Conservation (phyloP, 371 early-diverging fungal genomes). For the Actinomucor elegans region DNA sequence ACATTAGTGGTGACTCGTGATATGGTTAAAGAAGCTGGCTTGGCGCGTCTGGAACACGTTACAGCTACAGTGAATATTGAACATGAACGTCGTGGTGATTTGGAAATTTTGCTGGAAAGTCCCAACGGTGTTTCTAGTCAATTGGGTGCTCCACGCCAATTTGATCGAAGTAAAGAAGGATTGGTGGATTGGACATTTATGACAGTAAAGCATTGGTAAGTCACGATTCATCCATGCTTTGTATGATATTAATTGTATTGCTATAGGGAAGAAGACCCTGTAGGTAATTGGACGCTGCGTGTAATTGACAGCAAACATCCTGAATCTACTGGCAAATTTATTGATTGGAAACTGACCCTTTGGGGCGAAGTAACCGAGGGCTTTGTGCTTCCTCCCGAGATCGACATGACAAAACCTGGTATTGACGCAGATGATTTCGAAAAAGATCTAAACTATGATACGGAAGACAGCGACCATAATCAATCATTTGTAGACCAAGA, state of each 20-base stretch:
- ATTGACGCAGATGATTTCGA: conserved; percentile 5
- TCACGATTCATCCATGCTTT: too few species aligned
- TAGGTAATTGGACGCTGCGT: conserved; percentile 80
- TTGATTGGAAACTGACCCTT: conserved; percentile 67
- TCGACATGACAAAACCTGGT: not conserved
- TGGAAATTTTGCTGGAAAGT: conserved; percentile 72
- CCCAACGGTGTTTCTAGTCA: conserved; percentile 72
- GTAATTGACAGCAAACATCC: conserved; percentile 57
- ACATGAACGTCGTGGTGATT: conserved; percentile 80
- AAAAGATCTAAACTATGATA: not conserved
- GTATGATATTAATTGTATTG: too few species aligned
- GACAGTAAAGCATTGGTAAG: conserved; percentile 94
- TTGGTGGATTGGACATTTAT: conserved; percentile 91
- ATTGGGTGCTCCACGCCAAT: conserved; percentile 64
- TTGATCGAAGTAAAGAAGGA: conserved; percentile 71
- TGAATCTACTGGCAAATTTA: conserved; percentile 42
- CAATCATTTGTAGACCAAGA: conserved; percentile 9
- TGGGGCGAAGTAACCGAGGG: conserved; percentile 59
- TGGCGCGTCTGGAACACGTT: conserved; percentile 77
- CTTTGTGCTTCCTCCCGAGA: not conserved
- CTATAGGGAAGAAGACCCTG: conserved; percentile 76
- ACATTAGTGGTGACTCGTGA: conserved; percentile 43
- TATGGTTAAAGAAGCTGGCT: conserved; percentile 42
- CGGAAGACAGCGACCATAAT: not conserved
- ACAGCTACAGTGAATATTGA: conserved; percentile 79